Evolutionary conservation across 495 filamentous ascomycete species (phyloP).

Genomic region (Sphaerosporella brunnea): DNA sequence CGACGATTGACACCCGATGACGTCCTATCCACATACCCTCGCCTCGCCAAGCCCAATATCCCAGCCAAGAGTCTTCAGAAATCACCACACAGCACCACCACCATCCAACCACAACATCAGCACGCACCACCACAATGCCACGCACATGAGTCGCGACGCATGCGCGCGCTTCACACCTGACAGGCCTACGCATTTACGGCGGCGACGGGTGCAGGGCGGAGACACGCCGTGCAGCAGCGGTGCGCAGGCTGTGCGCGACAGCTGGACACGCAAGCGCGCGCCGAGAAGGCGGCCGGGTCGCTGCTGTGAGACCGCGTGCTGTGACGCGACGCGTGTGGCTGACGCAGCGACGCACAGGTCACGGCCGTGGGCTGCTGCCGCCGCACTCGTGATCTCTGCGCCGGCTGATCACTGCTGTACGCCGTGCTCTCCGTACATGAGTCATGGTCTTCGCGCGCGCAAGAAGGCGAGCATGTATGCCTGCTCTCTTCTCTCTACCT

Average conservation of each 20-base stretch:
- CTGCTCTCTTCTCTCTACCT: not conserved
- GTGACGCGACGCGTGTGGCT: slow-evolving; percentile 49
- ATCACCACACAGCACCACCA: too few species aligned
- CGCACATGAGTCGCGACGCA: slow-evolving; percentile 84
- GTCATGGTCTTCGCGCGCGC: slow-evolving; percentile 65
- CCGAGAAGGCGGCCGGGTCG: slow-evolving; percentile 39
- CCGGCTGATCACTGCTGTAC: slow-evolving; percentile 57
- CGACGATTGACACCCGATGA: too few species aligned
- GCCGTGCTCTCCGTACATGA: slow-evolving; percentile 73
- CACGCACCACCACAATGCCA: slow-evolving; percentile 9
- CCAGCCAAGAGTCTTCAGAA: too few species aligned
- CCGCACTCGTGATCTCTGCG: slow-evolving; percentile 56
- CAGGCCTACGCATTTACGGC: slow-evolving; percentile 63
- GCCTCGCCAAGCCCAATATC: too few species aligned
- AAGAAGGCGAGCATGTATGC: slow-evolving; percentile 24
- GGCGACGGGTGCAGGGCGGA: slow-evolving; percentile 34
- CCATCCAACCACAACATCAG: too few species aligned
- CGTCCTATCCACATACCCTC: too few species aligned
- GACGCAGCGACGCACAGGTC: slow-evolving; percentile 62
- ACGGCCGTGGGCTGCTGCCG: slow-evolving; percentile 59
- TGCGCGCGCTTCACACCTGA: slow-evolving; percentile 89
- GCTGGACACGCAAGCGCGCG: slow-evolving; percentile 50
- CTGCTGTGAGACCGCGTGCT: slow-evolving; percentile 52
- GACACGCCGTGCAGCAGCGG: slow-evolving; percentile 73
- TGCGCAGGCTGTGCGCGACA: slow-evolving; percentile 74